These are phyloP conservation scores for Coemansia guatemalensis DNA, from an alignment of 192 early-diverging fungal genomes.

Conservation along the genomic window DNA sequence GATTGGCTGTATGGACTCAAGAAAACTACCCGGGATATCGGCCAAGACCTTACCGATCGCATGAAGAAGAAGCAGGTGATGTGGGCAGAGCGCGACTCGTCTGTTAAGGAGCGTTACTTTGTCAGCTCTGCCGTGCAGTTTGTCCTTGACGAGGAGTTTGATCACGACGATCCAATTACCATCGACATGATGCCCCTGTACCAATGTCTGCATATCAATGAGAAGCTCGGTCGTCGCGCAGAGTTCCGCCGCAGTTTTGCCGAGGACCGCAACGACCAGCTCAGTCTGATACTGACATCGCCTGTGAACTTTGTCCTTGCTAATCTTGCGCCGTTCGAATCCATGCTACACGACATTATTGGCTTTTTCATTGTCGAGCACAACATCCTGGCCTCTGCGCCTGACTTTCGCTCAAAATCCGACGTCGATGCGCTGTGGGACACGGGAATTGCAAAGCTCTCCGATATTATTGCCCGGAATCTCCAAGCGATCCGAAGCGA, in stretches of 20 bases:
- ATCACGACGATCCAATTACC: slow-evolving; percentile 69
- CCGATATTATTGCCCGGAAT: slow-evolving; percentile 72
- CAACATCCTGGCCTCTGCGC: slow-evolving; percentile 81
- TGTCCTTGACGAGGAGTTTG: slow-evolving; percentile 80
- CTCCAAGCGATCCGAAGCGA: slow-evolving; percentile 79
- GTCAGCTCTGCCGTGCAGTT: slow-evolving; percentile 80
- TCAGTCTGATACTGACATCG: slow-evolving; percentile 76
- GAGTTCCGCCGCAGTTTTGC: slow-evolving; percentile 88
- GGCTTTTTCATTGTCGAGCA: slow-evolving; percentile 98
- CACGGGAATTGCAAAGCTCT: slow-evolving; percentile 76
- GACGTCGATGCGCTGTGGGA: slow-evolving; percentile 92
- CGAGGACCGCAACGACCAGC: slow-evolving; percentile 88
- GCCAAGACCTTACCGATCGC: slow-evolving; percentile 77
- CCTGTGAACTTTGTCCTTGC: slow-evolving; percentile 65
- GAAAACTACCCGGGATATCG: slow-evolving; percentile 77
- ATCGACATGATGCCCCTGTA: slow-evolving; percentile 95
- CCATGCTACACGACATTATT: slow-evolving; percentile 82
- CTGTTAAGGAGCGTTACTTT: slow-evolving; percentile 45
- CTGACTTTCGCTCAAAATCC: slow-evolving; percentile 82
- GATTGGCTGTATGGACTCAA: slow-evolving; percentile 91
- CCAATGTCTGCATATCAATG: slow-evolving; percentile 95
- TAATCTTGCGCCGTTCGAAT: slow-evolving; percentile 61
- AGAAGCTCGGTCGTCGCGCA: slow-evolving; percentile 82
- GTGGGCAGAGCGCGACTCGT: slow-evolving; percentile 49
- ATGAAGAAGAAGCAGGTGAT: slow-evolving; percentile 68